Evolutionary conservation across 129 eudicot genomes (phyloP), one percentile per base, ranked within the genome.

Genomic region (Sambucus nigra): DNA sequence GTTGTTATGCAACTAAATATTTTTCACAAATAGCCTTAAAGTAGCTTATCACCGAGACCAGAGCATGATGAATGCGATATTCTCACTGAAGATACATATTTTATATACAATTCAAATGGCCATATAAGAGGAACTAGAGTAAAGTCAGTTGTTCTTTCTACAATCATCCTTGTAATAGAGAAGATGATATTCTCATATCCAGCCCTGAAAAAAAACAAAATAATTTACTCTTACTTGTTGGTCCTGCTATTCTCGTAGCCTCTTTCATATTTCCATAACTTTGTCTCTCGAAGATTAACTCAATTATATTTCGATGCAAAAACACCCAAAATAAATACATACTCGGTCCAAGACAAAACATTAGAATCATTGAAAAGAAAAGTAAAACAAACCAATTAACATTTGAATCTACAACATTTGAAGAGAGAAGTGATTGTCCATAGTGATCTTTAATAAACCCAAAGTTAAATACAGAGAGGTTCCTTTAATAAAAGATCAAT

Each of bases 211-310:
- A 64, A 47, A 63, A 66, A 16, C 69, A 77, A 46, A 82, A 60
- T 33, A 72, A 59, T 64, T 51, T 86, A 20, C 54, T 86, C 46
- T 91, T 94, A 95, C 70, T 91, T 61, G 80, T 73, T 35, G 95
- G 95, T 57, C 99, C 99, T 29, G 78, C 84, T 47, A 74, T 91
- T 45, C 99, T 91, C 60, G 99, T 91, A 12, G 89, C 91, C 54
- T 85, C 94, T 1, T 91, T 91, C 69, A 77, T 91, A 25, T 82
- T 91, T 53, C 99, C 99, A 7, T 86, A 95, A 31, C 95, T 91
- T 51, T 86, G 82, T 65, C 73, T 91, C 68, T 91, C 95, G 66
- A 86, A 69, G 61, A 82, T 91, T 26, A 71, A 86, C 8, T 91
- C 91, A 1, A 66, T 80, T 17, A 67, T 91, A 49, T 91, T 86